Base-by-base conservation (phyloP, 345 rosid species). In the Reutealis trisperma region DNA sequence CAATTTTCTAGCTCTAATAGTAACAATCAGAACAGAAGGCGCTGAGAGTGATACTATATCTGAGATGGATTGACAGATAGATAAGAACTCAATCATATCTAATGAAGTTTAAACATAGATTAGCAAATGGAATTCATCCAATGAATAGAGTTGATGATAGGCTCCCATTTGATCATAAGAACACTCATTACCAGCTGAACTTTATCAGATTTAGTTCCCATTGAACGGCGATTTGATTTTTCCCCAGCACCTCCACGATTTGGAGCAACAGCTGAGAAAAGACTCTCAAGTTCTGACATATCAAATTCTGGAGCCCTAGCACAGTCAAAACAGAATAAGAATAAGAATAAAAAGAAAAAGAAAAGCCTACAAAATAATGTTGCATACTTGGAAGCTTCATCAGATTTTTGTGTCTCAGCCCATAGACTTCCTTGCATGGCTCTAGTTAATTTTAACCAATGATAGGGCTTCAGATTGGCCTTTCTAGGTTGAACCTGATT, bases 401-500 rank as follows among this genome's bases (percentile, higher is more conserved):
- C 92, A 80, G 90, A 81, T 83, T 86, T 91, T 72, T 91, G 97
- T 45, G 92, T 75, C 77, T 93, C 97, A 74, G 92, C 96, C 97
- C 97, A 93, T 74, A 93, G 75, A 81, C 96, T 93, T 80, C 97
- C 97, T 81, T 88, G 92, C 83, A 87, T 77, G n/a, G 89, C 97
- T 82, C 96, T 91, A 1, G 96, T 93, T 81, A 93, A 85, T 87
- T 93, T 93, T 70, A 93, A 87, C 97, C 97, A 93, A 72, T 91
- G 96, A 82, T 91, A 93, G 11, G 96, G 97, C 75, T 91, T 91
- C 84, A 93, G 81, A 86, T 91, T 91, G 75, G 84, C 71, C 79
- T 88, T 93, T 82, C 75, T 88, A 54, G 87, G 71, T 81, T 89
- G 97, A 78, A 80, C 79, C 79, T 82, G 90, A 77, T 44, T 79